Evolutionary conservation across 192 early-diverging fungal species (phyloP).

Genomic region (Entomortierella beljakovae): DNA sequence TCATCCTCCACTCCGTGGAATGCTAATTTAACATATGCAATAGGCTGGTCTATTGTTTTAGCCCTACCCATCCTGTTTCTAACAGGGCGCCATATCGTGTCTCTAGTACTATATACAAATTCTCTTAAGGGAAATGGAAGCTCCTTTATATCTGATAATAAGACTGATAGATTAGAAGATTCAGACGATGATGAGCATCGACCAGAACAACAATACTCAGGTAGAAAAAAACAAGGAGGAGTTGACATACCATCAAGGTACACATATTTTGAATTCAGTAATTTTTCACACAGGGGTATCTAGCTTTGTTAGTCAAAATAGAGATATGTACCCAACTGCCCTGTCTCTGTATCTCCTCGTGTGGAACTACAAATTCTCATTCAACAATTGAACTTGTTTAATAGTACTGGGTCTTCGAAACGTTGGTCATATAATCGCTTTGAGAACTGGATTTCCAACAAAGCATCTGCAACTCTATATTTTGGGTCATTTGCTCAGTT

Average conservation of each 20-base stretch:
- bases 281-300: too few species aligned
- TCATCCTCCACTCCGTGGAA: conserved; percentile 37
- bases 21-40: conserved; percentile 32
- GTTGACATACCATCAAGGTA: conserved; percentile 28
- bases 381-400: background rate
- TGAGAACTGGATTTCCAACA: conserved; percentile 56
- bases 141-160: background rate
- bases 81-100: conserved; percentile 13
- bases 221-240: background rate
- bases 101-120: background rate
- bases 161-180: background rate
- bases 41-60: conserved; percentile 33
- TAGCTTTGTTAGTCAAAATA: too few species aligned
- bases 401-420: conserved; percentile 3
- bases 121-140: background rate
- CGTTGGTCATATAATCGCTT: conserved; percentile 32
- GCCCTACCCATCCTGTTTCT: conserved; percentile 19
- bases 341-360: background rate
- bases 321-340: too few species aligned
- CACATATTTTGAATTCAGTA: background rate
- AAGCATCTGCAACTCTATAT: conserved; percentile 52
- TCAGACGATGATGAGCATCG: background rate
- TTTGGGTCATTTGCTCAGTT: conserved; percentile 31
- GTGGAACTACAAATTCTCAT: background rate
- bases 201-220: background rate